Conservation (phyloP, 169 alveolate species). For the Cryptosporidium baileyi region DNA sequence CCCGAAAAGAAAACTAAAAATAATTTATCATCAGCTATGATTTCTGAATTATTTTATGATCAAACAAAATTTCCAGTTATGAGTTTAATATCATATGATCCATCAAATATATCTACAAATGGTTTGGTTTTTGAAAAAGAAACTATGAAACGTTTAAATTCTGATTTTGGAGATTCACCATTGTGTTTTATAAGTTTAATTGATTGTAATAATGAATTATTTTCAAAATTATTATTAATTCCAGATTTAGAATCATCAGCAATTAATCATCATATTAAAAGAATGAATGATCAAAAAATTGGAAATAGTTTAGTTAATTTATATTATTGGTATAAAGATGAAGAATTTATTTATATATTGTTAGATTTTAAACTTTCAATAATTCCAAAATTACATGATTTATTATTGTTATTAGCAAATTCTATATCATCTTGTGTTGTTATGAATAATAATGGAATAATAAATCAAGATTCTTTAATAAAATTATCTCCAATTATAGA, state of each 20-base stretch:
- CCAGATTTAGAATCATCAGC: conserved; percentile 47
- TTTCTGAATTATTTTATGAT: conserved; percentile 40
- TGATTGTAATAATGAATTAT: conserved; percentile 25
- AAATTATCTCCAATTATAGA: neutral
- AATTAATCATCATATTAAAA: neutral
- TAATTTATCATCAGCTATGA: conserved; percentile 27
- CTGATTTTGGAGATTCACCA: conserved; percentile 62
- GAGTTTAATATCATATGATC: conserved; percentile 17
- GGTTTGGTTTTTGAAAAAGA: conserved; percentile 10
- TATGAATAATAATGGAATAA: conserved; percentile 54
- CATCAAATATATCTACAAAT: neutral
- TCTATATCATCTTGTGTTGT: conserved; percentile 47
- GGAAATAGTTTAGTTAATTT: conserved; percentile 25
- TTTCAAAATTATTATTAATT: conserved; percentile 10
- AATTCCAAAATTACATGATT: conserved; percentile 41
- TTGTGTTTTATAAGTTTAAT: conserved; percentile 57
- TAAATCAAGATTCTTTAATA: conserved; percentile 26
- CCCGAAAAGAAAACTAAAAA: neutral
- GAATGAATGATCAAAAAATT: neutral
- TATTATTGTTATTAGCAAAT: conserved; percentile 35
- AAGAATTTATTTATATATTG: conserved; percentile 56
- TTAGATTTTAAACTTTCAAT: conserved; percentile 25
- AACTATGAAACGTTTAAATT: conserved; percentile 15
- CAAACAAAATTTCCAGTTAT: conserved; percentile 34
- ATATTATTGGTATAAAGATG: conserved; percentile 66